Evolutionary conservation across 768 basidiomycete species (phyloP), one percentile per base, ranked within the genome.

Genomic region (Leucocoprinus leucothites): DNA sequence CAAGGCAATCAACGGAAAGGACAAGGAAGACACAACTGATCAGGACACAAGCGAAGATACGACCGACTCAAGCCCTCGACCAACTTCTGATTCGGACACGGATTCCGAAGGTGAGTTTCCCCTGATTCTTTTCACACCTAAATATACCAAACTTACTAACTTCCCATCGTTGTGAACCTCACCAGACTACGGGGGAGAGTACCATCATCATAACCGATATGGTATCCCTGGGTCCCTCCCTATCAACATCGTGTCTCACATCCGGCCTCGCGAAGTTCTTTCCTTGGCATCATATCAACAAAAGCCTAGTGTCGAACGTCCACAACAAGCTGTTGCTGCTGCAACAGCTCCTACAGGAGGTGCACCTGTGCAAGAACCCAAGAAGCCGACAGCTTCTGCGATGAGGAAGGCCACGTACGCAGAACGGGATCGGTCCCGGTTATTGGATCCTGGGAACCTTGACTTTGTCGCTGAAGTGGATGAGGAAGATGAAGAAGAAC

Each of bases 391-490:
- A 14, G 75, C 84, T 1, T 64, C 76, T 36, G 75, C 80, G 1
- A 60, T 84, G 26, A 85, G 86, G 22, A 84, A 72, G 60, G 82
- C 82, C 9, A 73, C 78, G 3, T 89, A 89, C 65, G 84, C 84
- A 2, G 83, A 83, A 62, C 85, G 87, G 25, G 87, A 90, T 67
- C 80, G 80, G 40, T 69, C 69, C 51, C 82, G 85, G 28, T 72
- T 77, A 0, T 74, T 85, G 60, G 89, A 91, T 64, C 88, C 87
- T 0, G 89, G 89, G 6, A 72, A 82, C 13, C 74, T 87, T 31
- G 86, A 87, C 57, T 85, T 88, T 61, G 67, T 74, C 16, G 63
- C 67, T 13, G 80, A 78, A 14, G 80, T 74, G 2, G 80, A 78
- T 21, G 83, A 79, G 5, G 79, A 73, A 0, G 75, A 74, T 7